Evolutionary conservation across 2,329 filamentous ascomycete species (phyloP).

Genomic region (Colletotrichum sp.): DNA sequence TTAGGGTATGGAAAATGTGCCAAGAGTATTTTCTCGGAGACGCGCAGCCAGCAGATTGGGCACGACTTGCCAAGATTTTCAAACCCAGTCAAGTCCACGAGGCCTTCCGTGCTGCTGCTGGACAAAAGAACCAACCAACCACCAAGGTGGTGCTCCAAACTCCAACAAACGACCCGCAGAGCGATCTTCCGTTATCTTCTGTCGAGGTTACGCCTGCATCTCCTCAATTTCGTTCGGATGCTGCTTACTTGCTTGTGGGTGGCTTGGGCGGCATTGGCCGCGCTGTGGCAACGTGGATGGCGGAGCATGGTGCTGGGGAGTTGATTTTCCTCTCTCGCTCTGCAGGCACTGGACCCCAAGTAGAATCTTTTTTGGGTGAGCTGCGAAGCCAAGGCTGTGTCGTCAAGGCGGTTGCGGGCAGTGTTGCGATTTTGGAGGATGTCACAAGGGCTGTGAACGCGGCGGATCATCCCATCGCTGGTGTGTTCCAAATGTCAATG

Average conservation of each 20-base stretch:
- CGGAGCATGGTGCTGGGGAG: slow-evolving; percentile 49
- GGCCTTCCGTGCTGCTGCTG: background rate
- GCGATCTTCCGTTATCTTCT: background rate
- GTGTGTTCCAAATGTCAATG: background rate
- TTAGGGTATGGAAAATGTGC: background rate
- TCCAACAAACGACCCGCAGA: background rate
- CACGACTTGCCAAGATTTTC: background rate
- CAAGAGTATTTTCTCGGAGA: background rate
- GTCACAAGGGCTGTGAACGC: background rate
- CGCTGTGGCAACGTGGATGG: slow-evolving; percentile 54
- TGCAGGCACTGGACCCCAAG: slow-evolving; percentile 26
- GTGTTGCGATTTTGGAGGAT: background rate
- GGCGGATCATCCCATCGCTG: background rate
- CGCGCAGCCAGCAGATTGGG: background rate
- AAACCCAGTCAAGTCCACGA: background rate
- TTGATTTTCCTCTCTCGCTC: slow-evolving; percentile 54
- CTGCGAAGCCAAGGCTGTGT: background rate
- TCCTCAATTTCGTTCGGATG: background rate
- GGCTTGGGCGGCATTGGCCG: slow-evolving; percentile 57
- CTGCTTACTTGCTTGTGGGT: slow-evolving; percentile 52
- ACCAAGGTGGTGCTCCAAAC: background rate
- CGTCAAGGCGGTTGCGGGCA: background rate
- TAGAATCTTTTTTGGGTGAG: background rate
- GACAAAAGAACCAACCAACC: background rate
- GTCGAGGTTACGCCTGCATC: background rate